These are phyloP conservation scores for Syzygium jambos DNA, from an alignment of 345 rosid species.

Conservation along the genomic window DNA sequence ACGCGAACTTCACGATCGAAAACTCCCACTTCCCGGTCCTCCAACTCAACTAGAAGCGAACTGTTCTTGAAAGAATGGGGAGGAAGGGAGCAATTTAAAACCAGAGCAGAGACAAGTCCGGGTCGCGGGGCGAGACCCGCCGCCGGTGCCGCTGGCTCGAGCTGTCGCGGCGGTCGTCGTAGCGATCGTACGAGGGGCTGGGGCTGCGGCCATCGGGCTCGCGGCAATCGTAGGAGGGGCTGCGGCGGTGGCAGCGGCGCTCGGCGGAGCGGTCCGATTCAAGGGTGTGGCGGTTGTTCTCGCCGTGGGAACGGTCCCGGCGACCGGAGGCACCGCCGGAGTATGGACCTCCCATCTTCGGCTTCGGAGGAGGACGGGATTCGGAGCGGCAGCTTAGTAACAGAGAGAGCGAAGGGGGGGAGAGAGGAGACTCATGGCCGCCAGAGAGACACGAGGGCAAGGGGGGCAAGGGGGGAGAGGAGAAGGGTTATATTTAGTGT, in stretches of 20 bases:
- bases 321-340: constrained; percentile 3
- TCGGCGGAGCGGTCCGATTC: constrained; percentile 17
- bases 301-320: constrained; percentile 8
- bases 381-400: background rate
- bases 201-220: constrained; percentile 1
- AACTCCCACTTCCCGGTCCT: background rate
- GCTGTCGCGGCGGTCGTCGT: background rate
- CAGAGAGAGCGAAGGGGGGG: no score
- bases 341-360: background rate
- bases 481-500: no score
- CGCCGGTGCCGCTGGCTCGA: constrained; percentile 1
- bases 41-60: background rate
- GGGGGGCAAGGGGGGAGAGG: no score
- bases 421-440: no score
- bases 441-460: no score
- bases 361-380: background rate
- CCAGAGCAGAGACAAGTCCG: background rate
- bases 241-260: background rate
- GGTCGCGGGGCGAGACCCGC: constrained; percentile 5
- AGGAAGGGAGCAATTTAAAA: no score
- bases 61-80: no score
- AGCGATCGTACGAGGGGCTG: constrained; percentile 6
- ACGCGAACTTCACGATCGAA: constrained; percentile 19
- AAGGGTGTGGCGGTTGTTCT: constrained; percentile 8
- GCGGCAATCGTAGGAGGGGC: background rate